Base-by-base conservation (phyloP, 495 filamentous ascomycete genomes). In the Annulohypoxylon moriforme region DNA sequence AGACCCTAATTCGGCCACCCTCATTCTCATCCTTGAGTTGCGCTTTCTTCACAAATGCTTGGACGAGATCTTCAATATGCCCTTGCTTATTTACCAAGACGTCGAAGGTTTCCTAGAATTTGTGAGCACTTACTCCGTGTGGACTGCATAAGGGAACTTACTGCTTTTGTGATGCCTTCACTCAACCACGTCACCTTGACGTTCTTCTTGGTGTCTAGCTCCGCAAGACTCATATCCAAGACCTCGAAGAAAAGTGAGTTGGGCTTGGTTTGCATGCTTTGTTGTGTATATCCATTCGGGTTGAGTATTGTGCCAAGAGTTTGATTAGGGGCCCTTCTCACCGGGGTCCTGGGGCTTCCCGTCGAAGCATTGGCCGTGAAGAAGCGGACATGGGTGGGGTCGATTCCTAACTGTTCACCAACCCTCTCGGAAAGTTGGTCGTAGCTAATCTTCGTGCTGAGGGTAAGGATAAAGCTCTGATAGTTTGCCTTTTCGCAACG, bases 91-190 rank as follows among this genome's bases (percentile, higher is more conserved):
- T 88, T 24, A 97, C 93, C 44, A 98, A 85, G 27, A 98, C 78
- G 66, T 97, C 94, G 62, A 87, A 88, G 4, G 83, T 78, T 68
- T 97, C 92, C 89, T 92, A 69, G 36, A 29, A 16, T 1, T 18
- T 82, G 77, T 76, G 13, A 76, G 67, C 38, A 55, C 42, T 22
- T 47, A 63, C 63, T 53, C 56, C 42, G 34, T 31, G 18, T 24
- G 6, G 16, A 25, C 4, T 10, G 2, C 8, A 49, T 1, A 16
- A n/a, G 50, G 27, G 49, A 27, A 81, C 85, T 79, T 81, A 93
- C 92, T 82, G 97, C 93, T 83, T 97, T 98, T 4, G 87, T 85
- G 67, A 97, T 91, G 24, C 96, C 96, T 64, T 99, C 96, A 24
- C 89, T 91, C 40, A 99, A 84, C 88, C 91, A 93, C 6, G 85